Evolutionary conservation across 805 yeast species (phyloP), one percentile per base, ranked within the genome.

Genomic region (Candida wancherniae): DNA sequence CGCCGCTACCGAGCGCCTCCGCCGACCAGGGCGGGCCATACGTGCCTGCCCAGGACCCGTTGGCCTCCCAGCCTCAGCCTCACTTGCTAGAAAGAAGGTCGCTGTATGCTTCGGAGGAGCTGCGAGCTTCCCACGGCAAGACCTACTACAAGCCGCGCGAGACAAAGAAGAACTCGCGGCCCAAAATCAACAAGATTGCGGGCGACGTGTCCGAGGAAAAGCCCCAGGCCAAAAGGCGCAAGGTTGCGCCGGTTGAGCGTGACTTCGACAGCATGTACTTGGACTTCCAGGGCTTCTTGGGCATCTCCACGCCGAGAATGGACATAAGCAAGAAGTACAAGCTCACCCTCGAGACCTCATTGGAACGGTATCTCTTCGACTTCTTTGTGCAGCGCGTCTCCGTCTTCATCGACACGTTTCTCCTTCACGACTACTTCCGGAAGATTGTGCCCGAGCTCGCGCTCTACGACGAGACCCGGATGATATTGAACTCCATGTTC

Each of bases 401-500:
- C 4, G 36, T 38, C 11, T 49, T 51, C 28, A 47, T 62, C 29
- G 68, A 63, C 33, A 48, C 58, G 22, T 60, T 60, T 26, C 42
- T 61, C 26, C 51, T 52, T 1, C 47, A 46, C 14, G 53, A 53
- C 14, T 42, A 50, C 10, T 63, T 58, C 37, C 44, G 47, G 18
- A 51, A 50, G 17, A 44, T 63, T 3, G 48, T 63, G 1, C 54
- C 67, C 3, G 58, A 58, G 30, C 33, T 63, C 36, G 66, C 69
- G 4, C 40, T 63, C 14, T 40, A 50, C 28, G 69, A 63, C 33
- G 67, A 63, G 7, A 58, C 68, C 2, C 47, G 58, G 15, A 53
- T 63, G 60, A 47, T 63, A n/a, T 27, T 58, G 12, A 52, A 57
- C 41, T 46, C 63, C n/a, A 56, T 63, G 25, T 52, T 57, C 28